Conservation (phyloP, 495 filamentous ascomycete species). For the Chaetomium tenue region DNA sequence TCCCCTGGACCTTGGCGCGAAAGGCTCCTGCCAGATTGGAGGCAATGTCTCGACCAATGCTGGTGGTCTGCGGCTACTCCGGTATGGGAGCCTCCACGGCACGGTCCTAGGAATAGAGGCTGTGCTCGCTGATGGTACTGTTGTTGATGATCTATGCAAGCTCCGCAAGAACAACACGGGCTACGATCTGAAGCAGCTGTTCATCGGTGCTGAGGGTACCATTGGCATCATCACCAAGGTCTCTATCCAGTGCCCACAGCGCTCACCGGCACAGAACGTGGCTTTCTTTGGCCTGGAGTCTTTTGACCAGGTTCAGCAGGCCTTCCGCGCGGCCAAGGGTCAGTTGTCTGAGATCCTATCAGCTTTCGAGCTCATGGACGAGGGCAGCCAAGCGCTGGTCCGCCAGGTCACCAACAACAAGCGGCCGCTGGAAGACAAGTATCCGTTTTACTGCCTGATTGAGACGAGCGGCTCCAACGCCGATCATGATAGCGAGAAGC, state of each 20-base stretch:
- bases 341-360: conserved; percentile 93
- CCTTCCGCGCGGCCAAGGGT: conserved; percentile 82
- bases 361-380: conserved; percentile 97
- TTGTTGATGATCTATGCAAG: conserved; percentile 81
- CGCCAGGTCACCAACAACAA: conserved; percentile 70
- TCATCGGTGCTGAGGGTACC: conserved; percentile 92
- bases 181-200: conserved; percentile 96
- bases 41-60: conserved; percentile 99
- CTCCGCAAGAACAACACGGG: conserved; percentile 96
- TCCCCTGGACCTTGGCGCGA: conserved; percentile 92
- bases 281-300: conserved; percentile 84
- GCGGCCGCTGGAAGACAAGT: conserved; percentile 71
- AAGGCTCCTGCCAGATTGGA: conserved; percentile 95
- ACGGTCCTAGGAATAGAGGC: conserved; percentile 89
- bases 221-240: conserved; percentile 90
- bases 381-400: conserved; percentile 71
- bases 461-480: conserved; percentile 93
- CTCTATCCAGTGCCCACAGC: conserved; percentile 84
- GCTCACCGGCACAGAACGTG: conserved; percentile 80
- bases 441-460: conserved; percentile 94
- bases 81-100: conserved; percentile 92
- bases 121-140: conserved; percentile 86
- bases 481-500: conserved; percentile 87
- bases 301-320: conserved; percentile 78
- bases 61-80: conserved; percentile 81